phyloP scores from a whole-genome alignment of 495 filamentous ascomycete genomes.

The Rostrohypoxylon terebratum region DNA sequence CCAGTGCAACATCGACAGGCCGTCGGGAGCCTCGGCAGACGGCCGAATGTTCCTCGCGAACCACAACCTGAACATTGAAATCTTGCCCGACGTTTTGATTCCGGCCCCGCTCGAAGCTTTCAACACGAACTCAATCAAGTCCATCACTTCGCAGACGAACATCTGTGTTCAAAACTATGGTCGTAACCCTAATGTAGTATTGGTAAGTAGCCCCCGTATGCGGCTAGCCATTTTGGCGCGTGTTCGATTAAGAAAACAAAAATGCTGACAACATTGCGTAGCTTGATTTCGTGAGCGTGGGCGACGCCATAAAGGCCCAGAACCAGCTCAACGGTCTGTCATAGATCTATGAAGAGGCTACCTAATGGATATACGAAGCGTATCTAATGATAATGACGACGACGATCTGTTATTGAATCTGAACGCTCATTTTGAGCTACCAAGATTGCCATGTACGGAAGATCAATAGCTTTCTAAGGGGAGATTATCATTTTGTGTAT shows the following conservation, averaged over 20 bases:
- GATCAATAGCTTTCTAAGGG: not conserved
- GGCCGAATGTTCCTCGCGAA: constrained; percentile 84
- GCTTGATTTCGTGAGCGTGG: constrained; percentile 47
- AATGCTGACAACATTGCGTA: constrained; percentile 28
- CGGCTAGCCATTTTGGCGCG: not conserved
- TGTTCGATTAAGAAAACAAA: not conserved
- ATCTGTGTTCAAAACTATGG: constrained; percentile 72
- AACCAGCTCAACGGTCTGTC: constrained; percentile 44
- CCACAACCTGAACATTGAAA: constrained; percentile 80
- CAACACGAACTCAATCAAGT: constrained; percentile 70
- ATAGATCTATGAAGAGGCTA: not conserved
- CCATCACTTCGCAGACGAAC: constrained; percentile 72
- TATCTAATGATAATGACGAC: constrained; percentile 22
- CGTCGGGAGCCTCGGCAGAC: constrained; percentile 60
- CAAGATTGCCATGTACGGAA: not conserved
- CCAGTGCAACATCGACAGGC: constrained; percentile 70
- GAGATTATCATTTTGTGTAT: not conserved
- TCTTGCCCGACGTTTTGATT: constrained; percentile 65
- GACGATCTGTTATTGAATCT: constrained; percentile 4
- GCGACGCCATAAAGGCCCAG: constrained; percentile 42
- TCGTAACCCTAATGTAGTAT: constrained; percentile 79
- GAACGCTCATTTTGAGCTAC: not conserved
- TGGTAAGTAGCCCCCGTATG: constrained; percentile 61
- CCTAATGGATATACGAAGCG: not conserved
- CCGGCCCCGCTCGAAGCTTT: constrained; percentile 70